Percentiles rank a stretch among this genome's conserved stretches.
Conservation (phyloP, 1,284 basidiomycete genomes). For the Exobasidium cylindrosporum region DNA sequence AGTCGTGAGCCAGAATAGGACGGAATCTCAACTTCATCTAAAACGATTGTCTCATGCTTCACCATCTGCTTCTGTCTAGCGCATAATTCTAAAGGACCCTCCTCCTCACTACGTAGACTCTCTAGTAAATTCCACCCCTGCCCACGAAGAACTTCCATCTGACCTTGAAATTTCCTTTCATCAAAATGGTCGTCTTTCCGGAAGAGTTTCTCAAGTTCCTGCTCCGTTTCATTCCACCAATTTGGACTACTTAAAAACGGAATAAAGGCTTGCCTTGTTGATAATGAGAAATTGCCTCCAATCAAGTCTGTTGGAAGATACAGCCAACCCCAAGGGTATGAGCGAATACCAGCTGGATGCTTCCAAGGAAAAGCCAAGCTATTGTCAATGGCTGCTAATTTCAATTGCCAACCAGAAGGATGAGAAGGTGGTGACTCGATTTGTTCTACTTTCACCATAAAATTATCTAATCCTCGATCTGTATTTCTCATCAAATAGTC, state of each 20-base stretch:
- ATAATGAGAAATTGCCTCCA: constrained; percentile 70
- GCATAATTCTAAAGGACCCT: constrained; percentile 57
- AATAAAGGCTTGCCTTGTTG: constrained; percentile 76
- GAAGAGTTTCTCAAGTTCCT: constrained; percentile 72
- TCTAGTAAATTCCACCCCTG: constrained; percentile 87
- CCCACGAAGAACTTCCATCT: constrained; percentile 84
- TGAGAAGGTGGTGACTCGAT: neutral
- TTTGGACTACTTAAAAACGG: constrained; percentile 73
- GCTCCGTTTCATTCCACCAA: constrained; percentile 88
- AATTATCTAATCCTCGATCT: constrained; percentile 57
- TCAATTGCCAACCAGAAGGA: constrained; percentile 61
- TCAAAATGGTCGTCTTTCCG: constrained; percentile 69
- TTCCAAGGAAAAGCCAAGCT: constrained; percentile 74
- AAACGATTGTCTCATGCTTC: constrained; percentile 16
- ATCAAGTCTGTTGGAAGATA: constrained; percentile 76
- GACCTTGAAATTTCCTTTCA: constrained; percentile 62
- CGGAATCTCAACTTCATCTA: constrained; percentile 10
- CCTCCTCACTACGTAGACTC: constrained; percentile 69
- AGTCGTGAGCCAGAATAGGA: neutral
- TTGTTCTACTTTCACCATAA: constrained; percentile 61
- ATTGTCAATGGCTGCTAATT: constrained; percentile 74
- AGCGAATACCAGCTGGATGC: constrained; percentile 80
- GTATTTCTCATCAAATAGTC: constrained; percentile 88
- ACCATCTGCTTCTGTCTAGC: constrained; percentile 49
- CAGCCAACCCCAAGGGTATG: constrained; percentile 87